Evolutionary conservation across 139 green algal genomes (phyloP).

Genomic region (Picochlorum sp.): DNA sequence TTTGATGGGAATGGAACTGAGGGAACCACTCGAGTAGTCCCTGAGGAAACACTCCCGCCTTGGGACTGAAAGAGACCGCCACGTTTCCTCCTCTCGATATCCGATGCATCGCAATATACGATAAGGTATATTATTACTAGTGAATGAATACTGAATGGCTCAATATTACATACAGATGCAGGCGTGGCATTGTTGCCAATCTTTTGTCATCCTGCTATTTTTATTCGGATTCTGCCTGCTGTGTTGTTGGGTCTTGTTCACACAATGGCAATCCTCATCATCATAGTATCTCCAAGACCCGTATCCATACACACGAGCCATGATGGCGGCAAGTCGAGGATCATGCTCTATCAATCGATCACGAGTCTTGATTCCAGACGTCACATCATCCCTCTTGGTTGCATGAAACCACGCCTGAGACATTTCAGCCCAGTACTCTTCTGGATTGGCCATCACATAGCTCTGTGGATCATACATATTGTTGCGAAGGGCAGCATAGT

Average conservation of each 20-base stretch:
- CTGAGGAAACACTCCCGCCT: too few relatives aligned
- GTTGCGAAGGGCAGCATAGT: slow-evolving; percentile 5
- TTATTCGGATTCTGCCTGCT: too few relatives aligned
- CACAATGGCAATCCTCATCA: slow-evolving; percentile 23
- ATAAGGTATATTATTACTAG: too few relatives aligned
- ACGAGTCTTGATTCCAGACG: slow-evolving; percentile 58
- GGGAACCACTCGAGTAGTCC: too few relatives aligned
- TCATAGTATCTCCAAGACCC: slow-evolving; percentile 48
- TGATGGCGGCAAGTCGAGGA: slow-evolving; percentile 42
- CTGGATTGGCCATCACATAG: slow-evolving; percentile 49
- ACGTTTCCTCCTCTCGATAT: too few relatives aligned
- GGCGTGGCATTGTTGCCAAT: too few relatives aligned
- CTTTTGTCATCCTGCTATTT: too few relatives aligned
- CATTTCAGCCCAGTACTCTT: slow-evolving; percentile 75
- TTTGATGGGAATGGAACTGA: too few relatives aligned
- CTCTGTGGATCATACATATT: slow-evolving; percentile 4
- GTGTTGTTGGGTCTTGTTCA: background rate
- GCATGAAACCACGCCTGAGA: slow-evolving; percentile 65
- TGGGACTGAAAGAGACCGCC: too few relatives aligned
- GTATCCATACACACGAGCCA: slow-evolving; percentile 46
- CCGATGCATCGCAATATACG: too few relatives aligned
- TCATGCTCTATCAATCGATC: slow-evolving; percentile 44
- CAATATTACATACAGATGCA: too few relatives aligned
- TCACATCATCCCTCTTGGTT: slow-evolving; percentile 60
- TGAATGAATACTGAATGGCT: too few relatives aligned